Evolutionary conservation across 495 filamentous ascomycete genomes (phyloP), one percentile per base, ranked within the genome.

Genomic region (Penicillium coprophilum): DNA sequence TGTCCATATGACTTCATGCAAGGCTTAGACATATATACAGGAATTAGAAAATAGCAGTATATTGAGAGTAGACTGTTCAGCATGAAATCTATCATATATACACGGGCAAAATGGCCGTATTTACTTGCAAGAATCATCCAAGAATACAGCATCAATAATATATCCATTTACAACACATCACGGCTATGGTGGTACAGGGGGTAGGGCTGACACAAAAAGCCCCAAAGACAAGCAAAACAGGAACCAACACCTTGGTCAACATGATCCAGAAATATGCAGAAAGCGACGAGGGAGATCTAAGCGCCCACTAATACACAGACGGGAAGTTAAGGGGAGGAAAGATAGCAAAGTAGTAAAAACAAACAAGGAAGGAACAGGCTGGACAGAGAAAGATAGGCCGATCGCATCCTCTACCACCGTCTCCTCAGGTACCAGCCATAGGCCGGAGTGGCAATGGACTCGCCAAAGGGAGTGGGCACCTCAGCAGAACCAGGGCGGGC

Each of bases 381-480:
- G 60, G 50, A 46, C 31, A 60, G 31, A 49, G 47, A 31, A 53
- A 36, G 10, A 27, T 28, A 45, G 44, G 36, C 41, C 31, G 38
- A 46, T 45, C 51, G 20, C 2, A 39, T 39, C 38, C 44, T 68
- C 55, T 70, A 80, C 72, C 84, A 94, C 71, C 92, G 78, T 74
- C 92, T 85, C 66, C 87, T 82, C 74, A 97, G 74, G 72, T 96
- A 98, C 92, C 93, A 98, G 71, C 87, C 89, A 65, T 91, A 96
- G 2, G 93, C 90, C 65, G 93, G 77, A 65, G 89, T 88, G 63
- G 79, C 80, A 21, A 85, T 75, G 34, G 76, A 70, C 20, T 72
- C 62, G 30, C 74, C 67, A 77, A 92, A 97, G 23, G 94, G 94
- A 48, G 90, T 88, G 21, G 94, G 93, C 50, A 97, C 92, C 74